These are phyloP conservation scores for Pyrrhoderma lamaoense DNA, from an alignment of 1,284 basidiomycete species.

Conservation along the genomic window DNA sequence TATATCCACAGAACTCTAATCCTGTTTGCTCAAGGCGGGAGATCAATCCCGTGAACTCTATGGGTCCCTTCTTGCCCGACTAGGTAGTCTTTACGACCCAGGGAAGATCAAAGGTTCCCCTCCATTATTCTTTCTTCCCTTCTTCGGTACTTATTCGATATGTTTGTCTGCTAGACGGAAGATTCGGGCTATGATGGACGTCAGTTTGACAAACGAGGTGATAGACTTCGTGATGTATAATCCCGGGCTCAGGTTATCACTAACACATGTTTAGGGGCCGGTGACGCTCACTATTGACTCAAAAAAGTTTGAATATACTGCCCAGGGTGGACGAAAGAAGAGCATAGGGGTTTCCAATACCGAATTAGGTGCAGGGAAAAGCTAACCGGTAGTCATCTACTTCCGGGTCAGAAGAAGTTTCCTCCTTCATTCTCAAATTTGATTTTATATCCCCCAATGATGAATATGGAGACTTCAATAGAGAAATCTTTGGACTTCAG, in stretches of 20 bases:
- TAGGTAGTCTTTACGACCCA: constrained; percentile 57
- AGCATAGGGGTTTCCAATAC: no score
- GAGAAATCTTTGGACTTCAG: no score
- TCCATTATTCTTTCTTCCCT: constrained; percentile 8
- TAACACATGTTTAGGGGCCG: constrained; percentile 49
- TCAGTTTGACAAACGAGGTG: constrained; percentile 79
- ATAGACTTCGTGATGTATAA: constrained; percentile 7
- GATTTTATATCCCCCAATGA: no score
- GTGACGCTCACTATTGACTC: constrained; percentile 79
- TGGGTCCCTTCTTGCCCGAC: constrained; percentile 58
- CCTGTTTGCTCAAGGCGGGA: constrained; percentile 4
- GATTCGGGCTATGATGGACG: constrained; percentile 94
- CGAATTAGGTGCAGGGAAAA: no score
- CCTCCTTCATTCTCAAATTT: no score
- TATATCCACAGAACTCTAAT: constrained; percentile 2
- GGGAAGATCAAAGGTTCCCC: constrained; percentile 71
- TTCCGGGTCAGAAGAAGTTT: no score
- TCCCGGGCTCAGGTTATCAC: constrained; percentile 9
- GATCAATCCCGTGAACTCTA: constrained; percentile 62
- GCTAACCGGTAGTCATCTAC: no score
- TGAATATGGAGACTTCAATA: no score
- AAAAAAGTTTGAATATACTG: constrained; percentile 52
- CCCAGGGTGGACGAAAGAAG: no score
- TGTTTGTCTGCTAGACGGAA: constrained; percentile 53
- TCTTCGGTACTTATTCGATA: constrained; percentile 5